Percentiles rank a stretch among this genome's conserved stretches.
phyloP scores from a whole-genome alignment of 176 grass and related monocot genomes.

The Musa schizocarpa region DNA sequence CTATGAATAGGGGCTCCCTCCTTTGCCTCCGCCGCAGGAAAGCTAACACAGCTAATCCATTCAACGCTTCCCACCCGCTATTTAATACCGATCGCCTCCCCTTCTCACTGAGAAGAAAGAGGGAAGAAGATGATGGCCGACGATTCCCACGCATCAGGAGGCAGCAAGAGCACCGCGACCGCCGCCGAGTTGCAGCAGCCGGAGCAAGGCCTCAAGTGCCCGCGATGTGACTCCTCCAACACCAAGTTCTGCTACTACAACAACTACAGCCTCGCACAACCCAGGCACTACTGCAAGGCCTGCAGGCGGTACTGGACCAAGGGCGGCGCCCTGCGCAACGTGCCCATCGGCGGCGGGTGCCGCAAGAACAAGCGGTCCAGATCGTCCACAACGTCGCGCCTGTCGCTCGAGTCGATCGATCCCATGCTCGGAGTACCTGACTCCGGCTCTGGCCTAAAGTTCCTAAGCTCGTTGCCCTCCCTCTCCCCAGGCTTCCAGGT shows the following conservation, averaged over 20 bases:
- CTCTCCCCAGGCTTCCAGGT: slow-evolving; percentile 29
- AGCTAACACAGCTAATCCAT: slow-evolving; percentile 47
- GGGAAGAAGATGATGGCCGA: neutral
- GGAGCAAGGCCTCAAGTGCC: slow-evolving; percentile 63
- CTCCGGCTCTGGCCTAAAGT: slow-evolving; percentile 22
- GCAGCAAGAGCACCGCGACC: slow-evolving; percentile 11
- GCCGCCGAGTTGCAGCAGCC: slow-evolving; percentile 21
- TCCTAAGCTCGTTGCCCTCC: slow-evolving; percentile 5
- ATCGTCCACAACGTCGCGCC: slow-evolving; percentile 31
- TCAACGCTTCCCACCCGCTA: neutral
- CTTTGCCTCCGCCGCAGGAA: slow-evolving; percentile 71
- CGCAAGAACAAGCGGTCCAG: slow-evolving; percentile 92
- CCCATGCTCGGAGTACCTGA: slow-evolving; percentile 1
- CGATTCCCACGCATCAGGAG: neutral
- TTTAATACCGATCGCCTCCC: neutral
- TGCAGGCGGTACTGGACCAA: slow-evolving; percentile 95
- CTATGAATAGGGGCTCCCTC: slow-evolving; percentile 31
- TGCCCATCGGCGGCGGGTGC: slow-evolving; percentile 79
- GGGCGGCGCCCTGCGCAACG: slow-evolving; percentile 89
- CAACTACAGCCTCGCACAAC: slow-evolving; percentile 91
- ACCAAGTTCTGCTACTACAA: slow-evolving; percentile 99
- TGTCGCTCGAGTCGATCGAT: slow-evolving; percentile 15
- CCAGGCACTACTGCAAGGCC: slow-evolving; percentile 90
- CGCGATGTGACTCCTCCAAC: slow-evolving; percentile 83
- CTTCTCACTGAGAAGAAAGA: neutral